Evolutionary conservation across 441 rosid genomes (phyloP).

Genomic region (Syzygium syzygioides): DNA sequence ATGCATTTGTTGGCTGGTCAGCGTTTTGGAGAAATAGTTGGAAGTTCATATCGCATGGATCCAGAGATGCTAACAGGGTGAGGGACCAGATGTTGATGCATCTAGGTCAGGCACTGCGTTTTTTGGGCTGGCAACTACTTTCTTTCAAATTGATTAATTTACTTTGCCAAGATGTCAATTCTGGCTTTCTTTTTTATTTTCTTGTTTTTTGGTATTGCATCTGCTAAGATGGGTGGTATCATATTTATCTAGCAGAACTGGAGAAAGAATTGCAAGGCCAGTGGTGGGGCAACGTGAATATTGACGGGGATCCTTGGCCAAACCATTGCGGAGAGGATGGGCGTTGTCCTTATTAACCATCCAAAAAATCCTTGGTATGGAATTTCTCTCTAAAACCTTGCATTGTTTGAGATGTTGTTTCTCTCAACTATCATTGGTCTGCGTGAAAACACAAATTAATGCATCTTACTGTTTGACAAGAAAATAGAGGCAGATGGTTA

Average conservation of each 20-base stretch:
- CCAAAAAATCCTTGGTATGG: not conserved
- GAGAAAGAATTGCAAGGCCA: not conserved
- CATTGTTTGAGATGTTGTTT: not conserved
- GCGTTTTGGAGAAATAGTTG: not conserved
- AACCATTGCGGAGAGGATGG: not conserved
- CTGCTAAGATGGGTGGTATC: not conserved
- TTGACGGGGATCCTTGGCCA: not conserved
- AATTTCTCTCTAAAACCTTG: not conserved
- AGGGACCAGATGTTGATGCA: not conserved
- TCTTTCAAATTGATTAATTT: not conserved
- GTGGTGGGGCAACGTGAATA: not conserved
- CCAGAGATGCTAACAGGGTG: not conserved
- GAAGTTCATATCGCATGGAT: not conserved
- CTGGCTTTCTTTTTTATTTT: not conserved
- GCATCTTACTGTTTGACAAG: not conserved
- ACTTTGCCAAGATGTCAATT: not conserved
- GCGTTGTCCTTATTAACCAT: not conserved
- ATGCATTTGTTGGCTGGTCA: not conserved
- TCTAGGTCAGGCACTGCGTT: not conserved
- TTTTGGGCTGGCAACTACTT: not conserved
- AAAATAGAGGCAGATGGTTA: not conserved
- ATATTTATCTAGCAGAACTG: not conserved
- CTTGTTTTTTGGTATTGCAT: not conserved
- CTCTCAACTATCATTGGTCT: not conserved
- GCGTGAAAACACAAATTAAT: not conserved